Percentiles rank a stretch among this genome's conserved stretches.
phyloP scores from a whole-genome alignment of 169 alveolate species.

The Plasmodium knowlesi region DNA sequence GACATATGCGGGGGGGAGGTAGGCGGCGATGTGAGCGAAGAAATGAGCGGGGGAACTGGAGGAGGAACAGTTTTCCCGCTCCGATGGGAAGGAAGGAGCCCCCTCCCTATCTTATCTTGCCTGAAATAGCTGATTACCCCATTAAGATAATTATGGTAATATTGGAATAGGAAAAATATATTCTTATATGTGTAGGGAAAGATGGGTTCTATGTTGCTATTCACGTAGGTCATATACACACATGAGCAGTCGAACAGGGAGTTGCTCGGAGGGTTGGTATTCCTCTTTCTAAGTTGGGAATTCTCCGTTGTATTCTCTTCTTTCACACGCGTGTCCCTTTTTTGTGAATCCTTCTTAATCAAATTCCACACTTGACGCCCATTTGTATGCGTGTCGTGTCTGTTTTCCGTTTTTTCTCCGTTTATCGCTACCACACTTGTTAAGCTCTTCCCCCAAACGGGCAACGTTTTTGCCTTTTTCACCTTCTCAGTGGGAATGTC shows the following conservation, averaged over 20 bases:
- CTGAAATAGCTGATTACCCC: not conserved
- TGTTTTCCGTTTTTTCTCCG: not conserved
- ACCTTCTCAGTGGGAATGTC: not conserved
- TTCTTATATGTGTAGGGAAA: slow-evolving; percentile 45
- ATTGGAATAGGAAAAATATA: slow-evolving; percentile 53
- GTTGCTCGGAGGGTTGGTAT: not conserved
- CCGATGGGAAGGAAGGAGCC: not conserved
- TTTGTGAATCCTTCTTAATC: not conserved
- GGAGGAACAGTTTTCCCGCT: not conserved
- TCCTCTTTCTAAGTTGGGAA: not conserved
- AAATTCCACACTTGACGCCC: not conserved
- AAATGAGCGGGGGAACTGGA: not conserved
- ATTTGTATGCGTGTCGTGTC: not conserved
- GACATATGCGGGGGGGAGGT: not conserved
- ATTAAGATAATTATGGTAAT: slow-evolving; percentile 32
- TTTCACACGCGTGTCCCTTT: not conserved
- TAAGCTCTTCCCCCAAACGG: not conserved
- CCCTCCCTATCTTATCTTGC: not conserved
- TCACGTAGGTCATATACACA: slow-evolving; percentile 35
- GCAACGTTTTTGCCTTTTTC: not conserved
- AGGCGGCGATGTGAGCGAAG: not conserved
- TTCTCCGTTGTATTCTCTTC: not conserved
- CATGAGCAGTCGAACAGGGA: not conserved
- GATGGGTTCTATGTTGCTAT: slow-evolving; percentile 55
- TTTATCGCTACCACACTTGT: not conserved